These are phyloP conservation scores for Maudiozyma serrabonitensis DNA, from an alignment of 805 yeast species.

Conservation along the genomic window DNA sequence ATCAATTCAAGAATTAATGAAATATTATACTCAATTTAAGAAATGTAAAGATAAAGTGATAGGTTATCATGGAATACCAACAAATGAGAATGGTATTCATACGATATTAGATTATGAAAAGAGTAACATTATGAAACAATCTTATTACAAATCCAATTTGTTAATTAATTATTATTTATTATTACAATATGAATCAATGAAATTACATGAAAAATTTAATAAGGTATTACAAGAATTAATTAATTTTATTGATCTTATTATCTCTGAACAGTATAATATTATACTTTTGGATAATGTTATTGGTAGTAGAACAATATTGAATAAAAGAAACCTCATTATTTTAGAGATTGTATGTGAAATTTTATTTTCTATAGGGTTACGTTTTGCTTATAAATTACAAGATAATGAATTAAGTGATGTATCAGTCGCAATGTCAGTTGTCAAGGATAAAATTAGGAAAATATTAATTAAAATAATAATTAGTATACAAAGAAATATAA, in stretches of 20 bases:
- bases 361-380: not conserved
- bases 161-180: constrained; percentile 13
- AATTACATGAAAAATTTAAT: constrained; percentile 7
- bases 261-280: no score
- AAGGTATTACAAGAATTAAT: not conserved
- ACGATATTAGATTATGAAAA: not conserved
- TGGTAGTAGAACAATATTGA: not conserved
- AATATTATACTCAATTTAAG: no score
- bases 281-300: not conserved
- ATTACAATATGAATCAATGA: constrained; percentile 14
- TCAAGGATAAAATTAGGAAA: not conserved
- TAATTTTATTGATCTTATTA: not conserved
- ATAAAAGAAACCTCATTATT: not conserved
- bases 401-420: not conserved
- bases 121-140: constrained; percentile 1
- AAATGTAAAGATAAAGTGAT: no score
- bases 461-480: not conserved
- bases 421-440: not conserved
- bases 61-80: not conserved
- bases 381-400: not conserved
- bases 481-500: not conserved
- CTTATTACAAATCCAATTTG: constrained; percentile 14
- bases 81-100: not conserved
- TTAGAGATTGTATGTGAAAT: not conserved
- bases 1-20: not conserved